Conservation (phyloP, 1,139 yeast genomes). For the Schwanniomyces etchellsii region DNA sequence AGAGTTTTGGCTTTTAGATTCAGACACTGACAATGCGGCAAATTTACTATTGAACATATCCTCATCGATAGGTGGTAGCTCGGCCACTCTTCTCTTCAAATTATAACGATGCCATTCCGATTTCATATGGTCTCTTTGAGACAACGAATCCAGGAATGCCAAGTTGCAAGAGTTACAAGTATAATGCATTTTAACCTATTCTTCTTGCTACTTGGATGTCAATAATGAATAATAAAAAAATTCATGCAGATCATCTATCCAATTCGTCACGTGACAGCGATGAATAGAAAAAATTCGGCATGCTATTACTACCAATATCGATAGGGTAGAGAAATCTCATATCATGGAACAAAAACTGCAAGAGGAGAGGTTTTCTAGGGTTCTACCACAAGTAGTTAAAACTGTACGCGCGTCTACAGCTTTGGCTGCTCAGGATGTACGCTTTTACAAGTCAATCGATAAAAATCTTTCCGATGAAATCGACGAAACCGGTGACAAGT, state of each 20-base stretch:
- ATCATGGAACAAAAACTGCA: constrained; percentile 4
- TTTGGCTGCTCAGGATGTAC: constrained; percentile 74
- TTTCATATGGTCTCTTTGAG: constrained; percentile 46
- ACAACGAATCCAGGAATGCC: constrained; percentile 33
- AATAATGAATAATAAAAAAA: no score
- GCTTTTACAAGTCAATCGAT: constrained; percentile 70
- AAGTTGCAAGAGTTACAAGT: constrained; percentile 44
- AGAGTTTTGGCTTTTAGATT: constrained; percentile 17
- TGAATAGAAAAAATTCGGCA: not conserved
- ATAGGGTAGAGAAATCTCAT: not conserved
- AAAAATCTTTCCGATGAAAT: constrained; percentile 36
- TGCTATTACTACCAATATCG: no score
- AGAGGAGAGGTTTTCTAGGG: constrained; percentile 15
- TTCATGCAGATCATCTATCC: not conserved
- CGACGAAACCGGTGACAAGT: constrained; percentile 34
- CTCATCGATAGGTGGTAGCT: constrained; percentile 51
- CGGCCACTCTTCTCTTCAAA: constrained; percentile 55
- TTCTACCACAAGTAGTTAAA: constrained; percentile 41
- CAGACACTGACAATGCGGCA: constrained; percentile 17
- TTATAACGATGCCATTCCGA: constrained; percentile 76
- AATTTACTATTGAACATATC: constrained; percentile 43
- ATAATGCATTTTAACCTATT: constrained; percentile 16
- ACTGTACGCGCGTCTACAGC: constrained; percentile 68
- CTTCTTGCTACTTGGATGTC: not conserved
- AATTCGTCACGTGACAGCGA: constrained; percentile 3